Evolutionary conservation across 768 basidiomycete species (phyloP), one percentile per base, ranked within the genome.

Genomic region (Albatrellus ellisii): DNA sequence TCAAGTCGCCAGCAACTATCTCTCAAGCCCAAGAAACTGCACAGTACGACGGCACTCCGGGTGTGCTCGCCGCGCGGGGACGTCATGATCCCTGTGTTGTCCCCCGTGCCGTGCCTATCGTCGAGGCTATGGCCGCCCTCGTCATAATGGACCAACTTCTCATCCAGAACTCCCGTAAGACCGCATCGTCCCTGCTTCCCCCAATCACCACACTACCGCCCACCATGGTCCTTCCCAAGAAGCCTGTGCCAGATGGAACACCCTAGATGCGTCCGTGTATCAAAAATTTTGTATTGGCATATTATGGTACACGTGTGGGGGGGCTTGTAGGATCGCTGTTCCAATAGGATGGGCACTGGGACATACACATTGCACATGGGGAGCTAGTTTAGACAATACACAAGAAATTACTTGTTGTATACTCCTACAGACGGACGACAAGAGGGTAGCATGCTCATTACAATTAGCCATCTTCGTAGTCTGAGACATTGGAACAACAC

Each of bases 1-100:
- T 99, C 76, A 99, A 99, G 65, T 89, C 89, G 14, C 95, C 95
- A 42, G 95, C 95, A 36, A 99, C 95, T 42, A 99, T 99, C 58
- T 86, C 90, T 18, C 90, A 87, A 59, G 67, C 77, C 22, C 95
- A 99, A 62, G 59, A 68, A 36, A 99, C 95, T 20, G 89, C 83
- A 9, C 82, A 86, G 60, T 99, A 99, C 60, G 80, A 95, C 56
- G 95, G 95, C 22, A 85, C 87, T 8, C 66, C 75, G 1, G 95
- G 95, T 20, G 73, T 72, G 28, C 73, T 99, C 41, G 90, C 90
- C 10, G 85, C 95, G 27, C 73, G 89, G 25, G 95, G 95, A 10
- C 72, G 95, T 41, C 94, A 98, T 62, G 94, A 97, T 57, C 91
- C 94, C 14, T 97, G 94, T 58, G 94, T 99, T 34, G 90, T 99